Evolutionary conservation across 1,139 yeast species (phyloP), one percentile per base, ranked within the genome.

Genomic region (Scheffersomyces insectosa): DNA sequence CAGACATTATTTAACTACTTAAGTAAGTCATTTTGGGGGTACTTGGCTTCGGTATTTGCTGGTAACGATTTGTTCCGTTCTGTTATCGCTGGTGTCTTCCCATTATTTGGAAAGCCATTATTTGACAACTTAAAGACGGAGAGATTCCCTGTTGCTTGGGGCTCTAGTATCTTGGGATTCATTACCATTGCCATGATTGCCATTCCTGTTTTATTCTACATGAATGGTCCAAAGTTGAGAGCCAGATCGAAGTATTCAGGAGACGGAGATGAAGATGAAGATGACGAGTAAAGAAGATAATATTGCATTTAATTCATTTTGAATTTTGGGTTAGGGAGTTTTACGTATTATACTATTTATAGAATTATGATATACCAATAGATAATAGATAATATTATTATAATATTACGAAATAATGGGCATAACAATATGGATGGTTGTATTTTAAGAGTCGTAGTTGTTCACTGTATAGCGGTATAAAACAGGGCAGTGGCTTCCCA

Each of bases 21-120:
- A 55, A 62, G 66, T 8, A 57, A 57, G 55, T 63, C 68, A 1
- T 75, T 70, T 55, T 65, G 59, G 43, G 60, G 68, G 40, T 73
- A 70, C 52, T 59, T 77, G 55, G 86, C 85, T 0, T 79, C 85
- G 4, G 83, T 79, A 3, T 80, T 77, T 57, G 84, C 85, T 2
- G 75, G 80, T 25, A 80, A 80, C 52, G 80, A 73, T 11, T 64
- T 80, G 42, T 70, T 72, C 51, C 68, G 86, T 51, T 72, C 83
- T 1, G 65, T 66, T 2, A 67, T 79, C 57, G 88, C 83, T 0
- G 82, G 82, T 29, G 78, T 77, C 3, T 83, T 83, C 69, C 88
- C 88, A 36, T 63, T 83, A 38, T 81, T 83, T 56, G 86, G 83
- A 4, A 59, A 64, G 37, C 70, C 75, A 1, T 66, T 83, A 71